phyloP scores from a whole-genome alignment of 2,329 filamentous ascomycete species.

The Cordyceps javanica region DNA sequence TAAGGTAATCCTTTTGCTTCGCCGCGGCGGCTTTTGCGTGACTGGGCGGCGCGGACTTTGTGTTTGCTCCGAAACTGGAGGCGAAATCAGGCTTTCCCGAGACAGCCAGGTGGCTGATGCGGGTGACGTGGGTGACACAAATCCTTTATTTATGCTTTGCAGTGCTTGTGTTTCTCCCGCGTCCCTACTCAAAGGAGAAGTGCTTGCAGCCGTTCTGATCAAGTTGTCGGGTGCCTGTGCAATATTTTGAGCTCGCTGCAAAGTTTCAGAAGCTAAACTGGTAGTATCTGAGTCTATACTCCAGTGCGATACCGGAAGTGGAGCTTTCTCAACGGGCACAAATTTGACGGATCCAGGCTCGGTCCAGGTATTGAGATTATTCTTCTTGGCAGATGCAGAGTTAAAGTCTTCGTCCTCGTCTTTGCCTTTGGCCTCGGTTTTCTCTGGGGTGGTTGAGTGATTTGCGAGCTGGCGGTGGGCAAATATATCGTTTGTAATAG shows the following conservation, averaged over 20 bases:
- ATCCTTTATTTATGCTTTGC: not conserved
- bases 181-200: not conserved
- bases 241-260: slow-evolving; percentile 6
- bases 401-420: slow-evolving; percentile 21
- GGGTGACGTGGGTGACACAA: not conserved
- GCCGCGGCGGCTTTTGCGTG: slow-evolving; percentile 48
- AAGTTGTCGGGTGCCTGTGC: not conserved
- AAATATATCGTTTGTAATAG: slow-evolving; percentile 17
- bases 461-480: slow-evolving; percentile 15
- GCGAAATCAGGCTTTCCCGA: not conserved
- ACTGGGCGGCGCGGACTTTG: slow-evolving; percentile 32
- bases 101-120: not conserved
- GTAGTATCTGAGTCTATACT: slow-evolving; percentile 12
- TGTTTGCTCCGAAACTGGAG: slow-evolving; percentile 5
- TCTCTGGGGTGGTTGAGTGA: slow-evolving; percentile 49
- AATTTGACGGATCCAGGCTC: not conserved
- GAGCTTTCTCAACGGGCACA: slow-evolving; percentile 1
- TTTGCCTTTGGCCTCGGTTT: slow-evolving; percentile 38
- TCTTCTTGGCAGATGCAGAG: slow-evolving; percentile 20
- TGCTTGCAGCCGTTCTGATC: not conserved
- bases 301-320: slow-evolving; percentile 12
- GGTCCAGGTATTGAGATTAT: slow-evolving; percentile 24
- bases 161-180: not conserved
- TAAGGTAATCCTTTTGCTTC: slow-evolving; percentile 49
- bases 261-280: slow-evolving; percentile 15